These are phyloP conservation scores for Oryza glaberrima DNA, from an alignment of 176 grass and related monocot genomes.

Conservation along the genomic window DNA sequence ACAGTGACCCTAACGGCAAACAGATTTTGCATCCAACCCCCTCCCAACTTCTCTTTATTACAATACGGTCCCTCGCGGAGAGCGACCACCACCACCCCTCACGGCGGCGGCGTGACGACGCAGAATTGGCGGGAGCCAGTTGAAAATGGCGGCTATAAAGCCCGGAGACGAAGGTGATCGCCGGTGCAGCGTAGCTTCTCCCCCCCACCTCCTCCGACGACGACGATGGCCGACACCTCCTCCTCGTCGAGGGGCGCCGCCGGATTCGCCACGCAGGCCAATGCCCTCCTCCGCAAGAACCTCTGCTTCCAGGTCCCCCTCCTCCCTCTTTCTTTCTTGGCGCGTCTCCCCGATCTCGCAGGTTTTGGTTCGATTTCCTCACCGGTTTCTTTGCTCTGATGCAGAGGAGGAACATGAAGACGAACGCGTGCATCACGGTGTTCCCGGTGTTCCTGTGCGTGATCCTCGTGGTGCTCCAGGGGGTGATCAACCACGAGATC, in stretches of 20 bases:
- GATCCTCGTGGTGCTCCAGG: slow-evolving; percentile 59
- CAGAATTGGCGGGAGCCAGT: slow-evolving; percentile 17
- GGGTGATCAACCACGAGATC: slow-evolving; percentile 61
- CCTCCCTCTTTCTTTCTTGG: neutral
- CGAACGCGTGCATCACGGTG: slow-evolving; percentile 66
- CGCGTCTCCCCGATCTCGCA: too few species aligned
- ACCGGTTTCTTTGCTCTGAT: neutral
- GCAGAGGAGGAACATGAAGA: slow-evolving; percentile 89
- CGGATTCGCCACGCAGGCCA: slow-evolving; percentile 79
- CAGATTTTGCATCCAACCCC: neutral
- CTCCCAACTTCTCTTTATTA: neutral
- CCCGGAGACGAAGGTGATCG: neutral
- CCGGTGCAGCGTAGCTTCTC: neutral
- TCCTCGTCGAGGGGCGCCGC: slow-evolving; percentile 43
- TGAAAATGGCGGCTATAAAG: slow-evolving; percentile 1
- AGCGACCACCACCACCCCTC: neutral
- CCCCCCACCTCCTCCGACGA: neutral
- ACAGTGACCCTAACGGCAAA: neutral
- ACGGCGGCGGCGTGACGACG: slow-evolving; percentile 14
- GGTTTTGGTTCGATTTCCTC: neutral
- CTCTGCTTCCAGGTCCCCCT: slow-evolving; percentile 79
- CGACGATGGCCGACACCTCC: neutral
- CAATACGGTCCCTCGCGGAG: neutral
- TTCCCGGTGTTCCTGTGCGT: slow-evolving; percentile 85
- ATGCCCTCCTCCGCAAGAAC: slow-evolving; percentile 98